Evolutionary conservation across 2,329 filamentous ascomycete species (phyloP).

Genomic region (Calonectria montana): DNA sequence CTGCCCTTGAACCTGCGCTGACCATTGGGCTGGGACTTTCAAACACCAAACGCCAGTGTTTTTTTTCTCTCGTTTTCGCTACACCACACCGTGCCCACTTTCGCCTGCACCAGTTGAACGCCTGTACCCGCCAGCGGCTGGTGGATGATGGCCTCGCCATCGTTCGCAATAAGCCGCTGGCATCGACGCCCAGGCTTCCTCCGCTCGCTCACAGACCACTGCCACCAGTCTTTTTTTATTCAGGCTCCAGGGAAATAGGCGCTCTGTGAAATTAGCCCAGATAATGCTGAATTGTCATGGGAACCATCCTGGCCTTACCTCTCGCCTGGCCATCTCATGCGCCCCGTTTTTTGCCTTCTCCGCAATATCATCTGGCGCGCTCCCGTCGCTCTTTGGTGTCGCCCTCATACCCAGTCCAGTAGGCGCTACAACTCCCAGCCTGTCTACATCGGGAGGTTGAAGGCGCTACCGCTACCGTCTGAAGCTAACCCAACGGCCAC

Average conservation of each 20-base stretch:
- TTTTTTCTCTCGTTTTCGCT: not conserved
- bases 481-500: slow-evolving; percentile 20
- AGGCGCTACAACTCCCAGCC: not conserved
- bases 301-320: not conserved
- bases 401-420: not conserved
- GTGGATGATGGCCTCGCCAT: not conserved
- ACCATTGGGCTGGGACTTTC: slow-evolving; percentile 1
- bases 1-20: slow-evolving; percentile 5
- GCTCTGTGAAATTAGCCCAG: slow-evolving; percentile 20
- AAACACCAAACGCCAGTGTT: not conserved
- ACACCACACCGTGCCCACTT: not conserved
- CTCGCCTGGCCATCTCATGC: slow-evolving; percentile 5
- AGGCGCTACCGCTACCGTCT: slow-evolving; percentile 12
- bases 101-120: not conserved
- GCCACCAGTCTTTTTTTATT: not conserved
- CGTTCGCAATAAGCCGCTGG: not conserved
- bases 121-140: not conserved
- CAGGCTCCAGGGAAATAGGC: slow-evolving; percentile 3
- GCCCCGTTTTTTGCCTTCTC: slow-evolving; percentile 16
- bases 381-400: not conserved
- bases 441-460: not conserved
- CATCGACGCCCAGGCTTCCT: not conserved
- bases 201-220: not conserved
- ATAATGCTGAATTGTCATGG: slow-evolving; percentile 18
- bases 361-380: slow-evolving; percentile 17